Evolutionary conservation across 495 filamentous ascomycete species (phyloP).

Genomic region (Bacidia gigantensis): DNA sequence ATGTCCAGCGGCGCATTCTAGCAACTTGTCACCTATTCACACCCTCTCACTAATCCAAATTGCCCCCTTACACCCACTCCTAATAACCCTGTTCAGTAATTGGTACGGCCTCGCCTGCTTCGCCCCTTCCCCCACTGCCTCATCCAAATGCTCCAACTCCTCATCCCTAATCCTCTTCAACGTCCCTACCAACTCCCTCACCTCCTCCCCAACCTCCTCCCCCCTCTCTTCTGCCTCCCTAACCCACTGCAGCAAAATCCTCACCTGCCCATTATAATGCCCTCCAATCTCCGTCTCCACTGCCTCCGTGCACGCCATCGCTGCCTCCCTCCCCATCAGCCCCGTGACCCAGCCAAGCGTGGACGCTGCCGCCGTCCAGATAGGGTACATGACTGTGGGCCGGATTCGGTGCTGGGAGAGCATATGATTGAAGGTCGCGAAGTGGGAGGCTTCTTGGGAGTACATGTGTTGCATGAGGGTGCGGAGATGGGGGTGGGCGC

Average conservation of each 20-base stretch:
- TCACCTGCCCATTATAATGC: slow-evolving; percentile 90
- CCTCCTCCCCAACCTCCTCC: slow-evolving; percentile 64
- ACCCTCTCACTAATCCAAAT: slow-evolving; percentile 88
- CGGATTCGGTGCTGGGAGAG: slow-evolving; percentile 81
- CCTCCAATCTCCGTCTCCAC: slow-evolving; percentile 96
- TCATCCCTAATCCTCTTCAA: slow-evolving; percentile 84
- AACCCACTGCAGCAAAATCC: slow-evolving; percentile 67
- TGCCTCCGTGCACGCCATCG: slow-evolving; percentile 97
- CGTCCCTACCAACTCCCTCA: slow-evolving; percentile 56
- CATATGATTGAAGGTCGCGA: slow-evolving; percentile 70
- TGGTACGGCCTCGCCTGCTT: slow-evolving; percentile 80
- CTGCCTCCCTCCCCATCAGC: slow-evolving; percentile 80
- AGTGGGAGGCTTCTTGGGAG: slow-evolving; percentile 83
- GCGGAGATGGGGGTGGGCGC: slow-evolving; percentile 70
- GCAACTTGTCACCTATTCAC: slow-evolving; percentile 22
- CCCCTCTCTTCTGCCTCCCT: slow-evolving; percentile 46
- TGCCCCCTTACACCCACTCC: slow-evolving; percentile 73
- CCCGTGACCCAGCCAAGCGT: slow-evolving; percentile 82
- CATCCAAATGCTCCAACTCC: slow-evolving; percentile 91
- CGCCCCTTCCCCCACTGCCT: slow-evolving; percentile 83
- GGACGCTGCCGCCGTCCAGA: slow-evolving; percentile 76
- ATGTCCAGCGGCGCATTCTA: no score
- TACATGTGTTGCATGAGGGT: slow-evolving; percentile 96
- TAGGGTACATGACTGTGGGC: slow-evolving; percentile 82
- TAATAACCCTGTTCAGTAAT: slow-evolving; percentile 74